A percentile compares a stretch with the other conserved stretches of the same genome.
phyloP scores from a whole-genome alignment of 352 stramenopile genomes.

The Phytophthora agathidicida region DNA sequence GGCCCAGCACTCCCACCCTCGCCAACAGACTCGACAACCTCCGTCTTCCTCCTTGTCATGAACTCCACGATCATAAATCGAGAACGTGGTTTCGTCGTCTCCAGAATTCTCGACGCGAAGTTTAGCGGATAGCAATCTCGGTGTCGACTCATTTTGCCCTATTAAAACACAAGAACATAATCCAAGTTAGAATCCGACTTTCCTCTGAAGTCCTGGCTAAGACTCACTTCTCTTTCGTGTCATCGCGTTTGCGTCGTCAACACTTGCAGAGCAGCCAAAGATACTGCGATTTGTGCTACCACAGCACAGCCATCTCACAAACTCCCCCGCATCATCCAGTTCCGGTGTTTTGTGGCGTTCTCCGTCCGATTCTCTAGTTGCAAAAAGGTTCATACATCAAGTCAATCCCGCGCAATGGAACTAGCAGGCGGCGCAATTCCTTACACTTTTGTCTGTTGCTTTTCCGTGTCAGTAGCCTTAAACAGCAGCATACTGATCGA shows the following conservation, averaged over 20 bases:
- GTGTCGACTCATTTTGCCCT: conserved; percentile 18
- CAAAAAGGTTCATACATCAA: too few relatives aligned
- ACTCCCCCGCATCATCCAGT: conserved; percentile 60
- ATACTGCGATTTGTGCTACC: conserved; percentile 57
- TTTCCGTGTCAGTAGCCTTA: conserved; percentile 50
- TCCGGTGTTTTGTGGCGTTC: conserved; percentile 58
- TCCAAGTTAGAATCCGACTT: background rate
- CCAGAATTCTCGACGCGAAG: conserved; percentile 20
- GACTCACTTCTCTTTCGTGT: conserved; percentile 3
- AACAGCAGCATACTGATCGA: conserved; percentile 49
- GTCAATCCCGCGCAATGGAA: too few relatives aligned
- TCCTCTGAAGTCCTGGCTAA: conserved; percentile 4
- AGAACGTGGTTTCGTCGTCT: conserved; percentile 35
- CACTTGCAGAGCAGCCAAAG: conserved; percentile 51
- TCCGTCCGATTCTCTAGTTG: conserved; percentile 36
- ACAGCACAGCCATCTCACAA: conserved; percentile 69
- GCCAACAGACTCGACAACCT: conserved; percentile 55
- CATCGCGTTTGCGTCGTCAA: background rate
- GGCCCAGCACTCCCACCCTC: conserved; percentile 50
- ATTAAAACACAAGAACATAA: background rate
- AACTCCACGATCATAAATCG: conserved; percentile 59
- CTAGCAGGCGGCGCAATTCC: background rate
- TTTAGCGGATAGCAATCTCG: conserved; percentile 55
- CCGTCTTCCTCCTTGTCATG: conserved; percentile 16
- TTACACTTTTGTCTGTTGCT: conserved; percentile 34